These are phyloP conservation scores for Oidiodendron maius DNA, from an alignment of 495 filamentous ascomycete species.

Conservation along the genomic window DNA sequence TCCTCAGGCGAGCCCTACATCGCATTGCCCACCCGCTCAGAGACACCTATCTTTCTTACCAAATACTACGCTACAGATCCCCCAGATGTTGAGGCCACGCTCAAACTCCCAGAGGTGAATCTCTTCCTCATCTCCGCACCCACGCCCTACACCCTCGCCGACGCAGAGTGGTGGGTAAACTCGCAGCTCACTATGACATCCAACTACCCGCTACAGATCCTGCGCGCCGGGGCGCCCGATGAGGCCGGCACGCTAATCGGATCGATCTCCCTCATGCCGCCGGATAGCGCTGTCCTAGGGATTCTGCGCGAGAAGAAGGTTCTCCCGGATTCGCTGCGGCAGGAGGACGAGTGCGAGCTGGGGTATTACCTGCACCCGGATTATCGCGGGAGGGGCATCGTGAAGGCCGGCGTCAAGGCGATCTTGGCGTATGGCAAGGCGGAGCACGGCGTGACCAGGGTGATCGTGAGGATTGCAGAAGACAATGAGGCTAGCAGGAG, in stretches of 20 bases:
- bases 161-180: slow-evolving; percentile 13
- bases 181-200: not conserved
- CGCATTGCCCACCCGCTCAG: not conserved
- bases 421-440: not conserved
- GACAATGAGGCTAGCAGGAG: slow-evolving; percentile 1
- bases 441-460: slow-evolving; percentile 1
- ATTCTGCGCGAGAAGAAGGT: not conserved
- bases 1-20: slow-evolving; percentile 6
- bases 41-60: slow-evolving; percentile 7
- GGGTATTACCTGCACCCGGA: slow-evolving; percentile 14
- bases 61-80: slow-evolving; percentile 1
- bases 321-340: not conserved
- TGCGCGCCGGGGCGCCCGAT: slow-evolving; percentile 1
- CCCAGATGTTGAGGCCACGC: not conserved
- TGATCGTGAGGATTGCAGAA: slow-evolving; percentile 1
- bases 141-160: slow-evolving; percentile 6
- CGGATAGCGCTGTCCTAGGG: not conserved
- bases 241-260: not conserved
- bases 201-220: not conserved
- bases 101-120: not conserved
- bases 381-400: slow-evolving; percentile 1
- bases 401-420: slow-evolving; percentile 4
- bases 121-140: slow-evolving; percentile 1
- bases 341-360: not conserved
- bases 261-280: not conserved